Evolutionary conservation across 2,329 filamentous ascomycete species (phyloP).

Genomic region (Chaetomium strumarium): DNA sequence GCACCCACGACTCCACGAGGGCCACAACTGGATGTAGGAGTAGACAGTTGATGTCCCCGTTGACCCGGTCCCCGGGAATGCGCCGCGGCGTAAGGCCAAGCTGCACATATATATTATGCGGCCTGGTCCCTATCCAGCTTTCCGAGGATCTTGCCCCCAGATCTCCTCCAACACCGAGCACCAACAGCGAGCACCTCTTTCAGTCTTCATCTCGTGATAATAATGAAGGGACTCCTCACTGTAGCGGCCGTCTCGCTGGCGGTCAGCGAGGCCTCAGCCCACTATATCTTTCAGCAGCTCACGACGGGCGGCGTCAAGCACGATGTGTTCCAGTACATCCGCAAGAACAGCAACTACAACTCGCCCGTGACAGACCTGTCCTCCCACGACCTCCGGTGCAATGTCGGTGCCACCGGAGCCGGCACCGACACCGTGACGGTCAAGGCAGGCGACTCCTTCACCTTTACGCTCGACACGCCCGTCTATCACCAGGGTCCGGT

Average conservation of each 20-base stretch:
- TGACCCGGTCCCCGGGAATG: background rate
- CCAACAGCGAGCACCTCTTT: background rate
- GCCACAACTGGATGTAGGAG: background rate
- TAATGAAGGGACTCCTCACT: constrained; percentile 24
- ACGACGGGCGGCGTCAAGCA: constrained; percentile 30
- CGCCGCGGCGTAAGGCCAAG: too few relatives aligned
- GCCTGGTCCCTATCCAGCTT: background rate
- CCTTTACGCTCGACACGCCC: constrained; percentile 36
- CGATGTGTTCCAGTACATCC: constrained; percentile 36
- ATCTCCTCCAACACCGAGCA: background rate
- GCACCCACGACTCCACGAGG: background rate
- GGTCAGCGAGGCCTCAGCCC: constrained; percentile 32
- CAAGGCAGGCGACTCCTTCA: constrained; percentile 35
- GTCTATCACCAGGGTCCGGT: constrained; percentile 38
- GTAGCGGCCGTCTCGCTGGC: constrained; percentile 28
- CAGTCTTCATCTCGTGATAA: constrained; percentile 11
- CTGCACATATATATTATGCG: too few relatives aligned
- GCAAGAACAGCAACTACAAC: constrained; percentile 44
- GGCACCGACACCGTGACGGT: constrained; percentile 33
- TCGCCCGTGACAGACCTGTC: constrained; percentile 38
- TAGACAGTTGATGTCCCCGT: too few relatives aligned
- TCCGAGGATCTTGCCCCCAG: background rate
- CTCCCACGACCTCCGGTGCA: constrained; percentile 39
- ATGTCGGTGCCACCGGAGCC: constrained; percentile 31
- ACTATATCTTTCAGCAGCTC: constrained; percentile 40